Evolutionary conservation across 2,329 filamentous ascomycete species (phyloP), one percentile per base, ranked within the genome.

Genomic region (Fusarium transvaalense): DNA sequence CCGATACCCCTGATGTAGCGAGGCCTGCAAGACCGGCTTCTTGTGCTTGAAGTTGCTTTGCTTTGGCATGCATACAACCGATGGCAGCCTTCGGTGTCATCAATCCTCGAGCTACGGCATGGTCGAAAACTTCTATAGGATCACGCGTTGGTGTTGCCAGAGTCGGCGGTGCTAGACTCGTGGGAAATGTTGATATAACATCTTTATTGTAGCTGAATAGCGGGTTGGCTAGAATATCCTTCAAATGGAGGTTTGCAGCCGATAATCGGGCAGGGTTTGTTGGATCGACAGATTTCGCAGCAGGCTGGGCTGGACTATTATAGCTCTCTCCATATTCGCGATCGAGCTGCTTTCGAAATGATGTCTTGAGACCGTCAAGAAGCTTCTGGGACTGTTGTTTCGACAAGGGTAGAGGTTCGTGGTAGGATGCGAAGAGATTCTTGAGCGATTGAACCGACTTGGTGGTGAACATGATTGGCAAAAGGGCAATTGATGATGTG

Each of bases 311-410:
- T 34, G 45, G 67, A 37, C 66, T 65, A 10, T 80, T 74, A 17
- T 76, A 66, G 31, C 79, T 73, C 72, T 78, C 82, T 62, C 86
- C 86, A 71, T 89, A 84, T 72, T 89, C 86, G 42, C 78, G 81
- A 70, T 88, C 86, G n/a, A 89, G 83, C 31, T 87, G 84, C 56
- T 82, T 82, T 52, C 86, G 83, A 73, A 89, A 89, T 4, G 86
- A 88, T 8, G 80, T 77, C 51, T 87, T 89, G 52, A 89, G 81
- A 34, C 82, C 81, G 55, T 87, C 81, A 65, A 88, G 84, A 10
- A 89, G 82, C 69, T 84, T 83, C 64, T 85, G 82, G 27, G 85
- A 84, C 57, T 88, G 84, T 56, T 81, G 80, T 42, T 79, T 77
- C 43, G 79, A 84, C 38, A 89, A 77, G 2, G 84, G 82, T 3